phyloP scores from a whole-genome alignment of 768 basidiomycete genomes.

The Lentinula lateritia region DNA sequence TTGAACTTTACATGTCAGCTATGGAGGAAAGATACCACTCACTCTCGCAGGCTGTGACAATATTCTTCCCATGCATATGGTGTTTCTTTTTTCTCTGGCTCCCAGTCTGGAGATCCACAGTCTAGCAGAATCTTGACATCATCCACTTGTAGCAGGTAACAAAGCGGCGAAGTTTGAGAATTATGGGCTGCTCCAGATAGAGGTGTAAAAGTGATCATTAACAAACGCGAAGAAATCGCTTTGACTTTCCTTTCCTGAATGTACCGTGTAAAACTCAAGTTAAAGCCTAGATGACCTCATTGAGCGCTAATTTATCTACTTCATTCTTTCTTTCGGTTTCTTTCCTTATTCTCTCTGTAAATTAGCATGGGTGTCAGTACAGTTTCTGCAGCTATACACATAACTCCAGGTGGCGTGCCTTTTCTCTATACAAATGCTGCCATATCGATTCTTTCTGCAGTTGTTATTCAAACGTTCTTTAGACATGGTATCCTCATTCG shows the following conservation, averaged over 20 bases:
- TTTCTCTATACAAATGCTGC: not conserved
- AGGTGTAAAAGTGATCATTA: constrained; percentile 93
- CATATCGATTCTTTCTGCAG: constrained; percentile 19
- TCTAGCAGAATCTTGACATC: constrained; percentile 91
- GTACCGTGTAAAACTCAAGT: not conserved
- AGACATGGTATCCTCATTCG: constrained; percentile 25
- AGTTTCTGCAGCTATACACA: constrained; percentile 46
- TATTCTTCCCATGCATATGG: constrained; percentile 51
- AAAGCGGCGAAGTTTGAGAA: constrained; percentile 55
- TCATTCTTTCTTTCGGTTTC: not conserved
- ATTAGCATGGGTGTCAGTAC: constrained; percentile 48
- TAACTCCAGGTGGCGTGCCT: constrained; percentile 39
- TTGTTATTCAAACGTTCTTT: constrained; percentile 48
- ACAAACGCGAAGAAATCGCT: not conserved
- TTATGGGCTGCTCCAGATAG: constrained; percentile 80
- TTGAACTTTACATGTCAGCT: constrained; percentile 8
- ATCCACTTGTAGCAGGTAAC: constrained; percentile 90
- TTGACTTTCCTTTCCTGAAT: not conserved
- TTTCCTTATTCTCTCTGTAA: constrained; percentile 2
- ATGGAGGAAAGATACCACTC: constrained; percentile 20
- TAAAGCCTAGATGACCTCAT: not conserved
- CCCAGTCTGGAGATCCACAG: constrained; percentile 89
- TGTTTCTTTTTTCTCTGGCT: constrained; percentile 45
- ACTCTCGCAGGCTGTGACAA: constrained; percentile 65
- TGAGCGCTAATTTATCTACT: not conserved